These are phyloP conservation scores for Haplographium delicatum DNA, from an alignment of 495 filamentous ascomycete species.

Conservation along the genomic window DNA sequence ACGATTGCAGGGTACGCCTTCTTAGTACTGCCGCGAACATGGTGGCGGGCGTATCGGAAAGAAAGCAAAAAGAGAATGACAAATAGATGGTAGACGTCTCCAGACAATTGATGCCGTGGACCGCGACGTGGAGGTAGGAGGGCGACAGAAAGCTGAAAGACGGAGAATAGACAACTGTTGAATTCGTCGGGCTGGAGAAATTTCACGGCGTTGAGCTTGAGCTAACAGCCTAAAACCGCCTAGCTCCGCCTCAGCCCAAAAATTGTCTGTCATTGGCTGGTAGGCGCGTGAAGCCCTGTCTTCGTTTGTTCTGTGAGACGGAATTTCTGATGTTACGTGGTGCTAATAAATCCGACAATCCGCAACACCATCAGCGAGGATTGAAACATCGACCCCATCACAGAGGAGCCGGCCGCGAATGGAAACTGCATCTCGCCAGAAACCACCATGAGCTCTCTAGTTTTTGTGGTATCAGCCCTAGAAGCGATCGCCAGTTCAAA, in stretches of 20 bases:
- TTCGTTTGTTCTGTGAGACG: neutral
- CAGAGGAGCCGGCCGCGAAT: constrained; percentile 21
- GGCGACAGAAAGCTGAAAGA: constrained; percentile 1
- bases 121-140: constrained; percentile 14
- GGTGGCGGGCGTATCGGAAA: constrained; percentile 23
- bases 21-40: constrained; percentile 51
- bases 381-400: neutral
- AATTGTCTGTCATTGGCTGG: constrained; percentile 2
- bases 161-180: constrained; percentile 3
- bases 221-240: constrained; percentile 1
- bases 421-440: constrained; percentile 22
- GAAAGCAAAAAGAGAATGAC: constrained; percentile 29
- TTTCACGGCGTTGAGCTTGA: constrained; percentile 4
- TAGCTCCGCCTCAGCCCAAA: neutral
- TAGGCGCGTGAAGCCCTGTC: neutral
- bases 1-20: constrained; percentile 47
- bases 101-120: constrained; percentile 27
- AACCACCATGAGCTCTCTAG: constrained; percentile 79
- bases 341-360: neutral
- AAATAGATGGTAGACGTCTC: constrained; percentile 19
- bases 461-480: constrained; percentile 88
- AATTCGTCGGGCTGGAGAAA: constrained; percentile 10
- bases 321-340: constrained; percentile 15
- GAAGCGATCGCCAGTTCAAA: constrained; percentile 85
- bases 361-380: neutral